Evolutionary conservation across 1,139 yeast species (phyloP).

Genomic region (Sugiyamaella novakii): DNA sequence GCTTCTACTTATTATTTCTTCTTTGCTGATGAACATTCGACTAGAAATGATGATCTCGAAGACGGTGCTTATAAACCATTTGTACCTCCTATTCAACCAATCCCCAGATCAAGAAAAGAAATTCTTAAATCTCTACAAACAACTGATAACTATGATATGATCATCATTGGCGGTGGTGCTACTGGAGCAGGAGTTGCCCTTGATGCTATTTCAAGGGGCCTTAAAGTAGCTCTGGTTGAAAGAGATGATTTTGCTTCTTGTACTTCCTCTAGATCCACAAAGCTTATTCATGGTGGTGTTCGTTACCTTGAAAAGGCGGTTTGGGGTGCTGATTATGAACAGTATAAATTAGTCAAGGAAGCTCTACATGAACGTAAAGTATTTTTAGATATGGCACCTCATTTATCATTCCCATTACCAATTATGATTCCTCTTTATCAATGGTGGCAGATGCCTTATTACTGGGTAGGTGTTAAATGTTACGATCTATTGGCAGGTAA

Average conservation of each 20-base stretch:
- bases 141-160: conserved; percentile 58
- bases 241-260: conserved; percentile 89
- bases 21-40: conserved; percentile 11
- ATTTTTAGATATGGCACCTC: conserved; percentile 91
- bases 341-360: conserved; percentile 88
- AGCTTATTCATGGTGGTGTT: conserved; percentile 98
- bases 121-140: conserved; percentile 28
- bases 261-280: conserved; percentile 92
- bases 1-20: conserved; percentile 11
- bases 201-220: conserved; percentile 89
- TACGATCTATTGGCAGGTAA: conserved; percentile 92
- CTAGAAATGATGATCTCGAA: conserved; percentile 12
- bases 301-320: conserved; percentile 94
- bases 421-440: conserved; percentile 93
- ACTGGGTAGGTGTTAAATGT: conserved; percentile 87
- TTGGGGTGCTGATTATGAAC: conserved; percentile 82
- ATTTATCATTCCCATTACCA: conserved; percentile 81
- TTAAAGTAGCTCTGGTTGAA: conserved; percentile 84
- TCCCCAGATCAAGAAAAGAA: conserved; percentile 36
- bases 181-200: conserved; percentile 93
- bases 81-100: conserved; percentile 19
- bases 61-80: conserved; percentile 23
- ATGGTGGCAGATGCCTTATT: conserved; percentile 96
- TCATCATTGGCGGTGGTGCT: conserved; percentile 95
- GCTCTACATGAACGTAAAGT: conserved; percentile 91